A percentile compares a stretch with the other conserved stretches of the same genome.
phyloP scores from a whole-genome alignment of 495 filamentous ascomycete genomes.

The Pseudoneurospora amorphoporcata region DNA sequence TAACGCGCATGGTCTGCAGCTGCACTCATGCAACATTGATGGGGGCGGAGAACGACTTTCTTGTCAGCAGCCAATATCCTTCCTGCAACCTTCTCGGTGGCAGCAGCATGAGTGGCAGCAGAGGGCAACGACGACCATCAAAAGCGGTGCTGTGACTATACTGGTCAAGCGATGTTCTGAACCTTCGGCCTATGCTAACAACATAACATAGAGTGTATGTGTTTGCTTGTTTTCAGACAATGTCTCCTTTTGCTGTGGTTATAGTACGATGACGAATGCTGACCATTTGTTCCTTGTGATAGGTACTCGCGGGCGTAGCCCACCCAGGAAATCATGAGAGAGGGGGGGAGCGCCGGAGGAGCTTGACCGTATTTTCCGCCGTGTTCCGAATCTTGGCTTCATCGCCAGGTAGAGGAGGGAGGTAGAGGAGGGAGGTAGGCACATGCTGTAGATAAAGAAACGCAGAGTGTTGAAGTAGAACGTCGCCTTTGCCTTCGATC shows the following conservation, averaged over 20 bases:
- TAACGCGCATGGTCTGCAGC: too few species aligned
- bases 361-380: neutral
- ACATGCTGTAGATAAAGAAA: neutral
- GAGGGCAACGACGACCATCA: neutral
- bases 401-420: neutral
- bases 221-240: neutral
- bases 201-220: too few species aligned
- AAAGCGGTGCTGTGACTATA: too few species aligned
- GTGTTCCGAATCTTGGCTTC: neutral
- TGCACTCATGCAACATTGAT: too few species aligned
- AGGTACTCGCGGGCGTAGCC: neutral
- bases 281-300: neutral
- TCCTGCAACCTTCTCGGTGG: neutral
- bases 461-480: too few species aligned
- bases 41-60: neutral
- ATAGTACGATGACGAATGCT: neutral
- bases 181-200: too few species aligned
- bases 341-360: neutral
- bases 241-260: neutral
- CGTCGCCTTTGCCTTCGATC: too few species aligned
- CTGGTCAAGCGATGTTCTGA: too few species aligned
- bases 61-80: neutral
- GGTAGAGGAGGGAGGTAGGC: neutral
- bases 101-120: neutral
- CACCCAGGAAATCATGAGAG: neutral